Conservation (phyloP, 768 basidiomycete species). For the Tylopilus sp. region DNA sequence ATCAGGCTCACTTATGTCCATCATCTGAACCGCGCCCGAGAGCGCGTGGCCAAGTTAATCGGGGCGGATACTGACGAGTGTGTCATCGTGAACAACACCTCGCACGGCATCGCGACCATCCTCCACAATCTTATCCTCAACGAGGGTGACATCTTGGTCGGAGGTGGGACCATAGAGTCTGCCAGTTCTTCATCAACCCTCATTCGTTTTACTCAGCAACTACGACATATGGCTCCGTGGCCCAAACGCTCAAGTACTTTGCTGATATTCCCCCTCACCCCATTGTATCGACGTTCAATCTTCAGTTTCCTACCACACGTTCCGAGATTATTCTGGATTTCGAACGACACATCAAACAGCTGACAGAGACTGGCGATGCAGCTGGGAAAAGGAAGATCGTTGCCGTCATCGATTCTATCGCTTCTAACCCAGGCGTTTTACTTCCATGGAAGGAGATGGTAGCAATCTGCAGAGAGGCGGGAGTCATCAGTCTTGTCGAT, state of each 20-base stretch:
- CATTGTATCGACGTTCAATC: constrained; percentile 42
- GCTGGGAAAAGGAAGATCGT: constrained; percentile 47
- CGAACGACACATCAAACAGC: constrained; percentile 33
- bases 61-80: constrained; percentile 54
- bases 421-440: constrained; percentile 55
- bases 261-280: constrained; percentile 56
- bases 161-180: constrained; percentile 24
- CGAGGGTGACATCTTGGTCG: constrained; percentile 62
- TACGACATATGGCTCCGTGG: constrained; percentile 56
- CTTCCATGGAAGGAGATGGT: constrained; percentile 75
- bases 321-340: constrained; percentile 52
- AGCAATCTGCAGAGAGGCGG: constrained; percentile 57
- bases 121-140: constrained; percentile 53
- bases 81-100: constrained; percentile 40
- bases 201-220: constrained; percentile 35
- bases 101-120: constrained; percentile 53
- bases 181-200: not conserved
- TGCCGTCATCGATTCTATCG: constrained; percentile 67
- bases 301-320: constrained; percentile 57
- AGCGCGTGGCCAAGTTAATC: constrained; percentile 46
- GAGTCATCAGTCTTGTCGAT: constrained; percentile 68
- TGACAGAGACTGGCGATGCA: constrained; percentile 22
- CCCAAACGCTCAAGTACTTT: constrained; percentile 49
- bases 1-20: constrained; percentile 36
- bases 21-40: constrained; percentile 38